Evolutionary conservation across 164 flowering plant species (phyloP).

Genomic region (Kalanchoe fedtschenkoi): DNA sequence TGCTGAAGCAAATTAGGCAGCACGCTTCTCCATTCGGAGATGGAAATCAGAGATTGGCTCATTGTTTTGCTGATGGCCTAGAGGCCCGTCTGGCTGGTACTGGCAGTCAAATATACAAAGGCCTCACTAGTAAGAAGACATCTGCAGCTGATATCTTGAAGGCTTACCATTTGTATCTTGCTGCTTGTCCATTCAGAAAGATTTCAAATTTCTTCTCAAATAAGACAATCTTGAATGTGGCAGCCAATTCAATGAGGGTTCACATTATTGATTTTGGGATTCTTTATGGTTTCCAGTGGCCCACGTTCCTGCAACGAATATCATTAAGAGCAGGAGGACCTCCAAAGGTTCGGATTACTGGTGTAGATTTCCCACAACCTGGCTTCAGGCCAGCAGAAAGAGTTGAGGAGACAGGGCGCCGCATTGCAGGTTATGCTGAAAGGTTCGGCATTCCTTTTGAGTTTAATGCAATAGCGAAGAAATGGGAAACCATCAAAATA

Average conservation of each 20-base stretch:
- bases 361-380: conserved; percentile 79
- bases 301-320: conserved; percentile 56
- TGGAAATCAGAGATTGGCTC: conserved; percentile 64
- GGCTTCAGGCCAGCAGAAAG: conserved; percentile 79
- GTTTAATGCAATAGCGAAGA: conserved; percentile 59
- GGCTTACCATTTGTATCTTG: conserved; percentile 56
- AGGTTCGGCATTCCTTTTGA: conserved; percentile 68
- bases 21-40: conserved; percentile 80
- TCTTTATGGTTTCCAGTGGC: conserved; percentile 89
- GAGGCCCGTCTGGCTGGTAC: conserved; percentile 87
- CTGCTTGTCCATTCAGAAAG: conserved; percentile 73
- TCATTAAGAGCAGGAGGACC: conserved; percentile 56
- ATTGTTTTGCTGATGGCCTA: conserved; percentile 67
- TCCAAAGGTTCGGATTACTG: conserved; percentile 71
- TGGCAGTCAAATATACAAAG: conserved; percentile 64
- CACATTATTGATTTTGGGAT: conserved; percentile 87
- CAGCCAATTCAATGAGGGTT: conserved; percentile 31
- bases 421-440: conserved; percentile 55
- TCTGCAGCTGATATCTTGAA: conserved; percentile 61
- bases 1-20: conserved; percentile 62
- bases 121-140: conserved; percentile 38
- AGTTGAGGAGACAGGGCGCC: conserved; percentile 70
- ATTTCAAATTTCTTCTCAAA: conserved; percentile 49
- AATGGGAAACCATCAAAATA: conserved; percentile 59
- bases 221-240: conserved; percentile 27